Conservation (phyloP, 2,329 filamentous ascomycete genomes). For the Xylariaceae sp. region DNA sequence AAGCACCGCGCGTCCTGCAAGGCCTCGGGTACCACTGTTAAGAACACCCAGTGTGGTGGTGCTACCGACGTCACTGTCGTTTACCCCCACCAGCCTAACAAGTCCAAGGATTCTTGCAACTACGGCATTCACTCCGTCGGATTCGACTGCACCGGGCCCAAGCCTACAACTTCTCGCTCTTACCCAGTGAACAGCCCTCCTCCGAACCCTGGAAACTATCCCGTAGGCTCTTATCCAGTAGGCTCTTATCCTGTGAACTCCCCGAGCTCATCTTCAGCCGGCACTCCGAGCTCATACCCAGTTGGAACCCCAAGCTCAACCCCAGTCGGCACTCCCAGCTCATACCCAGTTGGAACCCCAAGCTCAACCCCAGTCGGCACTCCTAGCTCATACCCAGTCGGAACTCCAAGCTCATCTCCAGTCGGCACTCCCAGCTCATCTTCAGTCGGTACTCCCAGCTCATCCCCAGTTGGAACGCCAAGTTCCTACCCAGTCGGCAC, state of each 20-base stretch:
- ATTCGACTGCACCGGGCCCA: slow-evolving; percentile 61
- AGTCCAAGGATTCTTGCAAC: slow-evolving; percentile 55
- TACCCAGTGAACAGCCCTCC: slow-evolving; percentile 22
- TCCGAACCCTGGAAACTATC: slow-evolving; percentile 17
- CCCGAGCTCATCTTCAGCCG: not conserved
- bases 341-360: slow-evolving; percentile 12
- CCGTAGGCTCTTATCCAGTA: slow-evolving; percentile 5
- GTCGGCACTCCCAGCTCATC: not conserved
- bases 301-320: slow-evolving; percentile 15
- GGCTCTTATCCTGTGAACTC: not conserved
- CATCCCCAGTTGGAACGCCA: not conserved
- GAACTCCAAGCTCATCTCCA: not conserved
- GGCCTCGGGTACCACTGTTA: slow-evolving; percentile 60
- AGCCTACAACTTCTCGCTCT: slow-evolving; percentile 28
- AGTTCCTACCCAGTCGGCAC: not conserved
- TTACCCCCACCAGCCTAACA: slow-evolving; percentile 54
- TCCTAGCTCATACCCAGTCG: not conserved
- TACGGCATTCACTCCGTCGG: slow-evolving; percentile 68
- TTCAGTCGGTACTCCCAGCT: not conserved
- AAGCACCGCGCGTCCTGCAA: slow-evolving; percentile 69
- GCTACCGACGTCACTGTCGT: slow-evolving; percentile 74
- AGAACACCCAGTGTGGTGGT: slow-evolving; percentile 89
- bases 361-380: slow-evolving; percentile 3
- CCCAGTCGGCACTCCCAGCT: slow-evolving; percentile 19
- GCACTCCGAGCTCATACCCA: not conserved